Conservation (phyloP, 371 early-diverging fungal species). For the Racocetra persica region DNA sequence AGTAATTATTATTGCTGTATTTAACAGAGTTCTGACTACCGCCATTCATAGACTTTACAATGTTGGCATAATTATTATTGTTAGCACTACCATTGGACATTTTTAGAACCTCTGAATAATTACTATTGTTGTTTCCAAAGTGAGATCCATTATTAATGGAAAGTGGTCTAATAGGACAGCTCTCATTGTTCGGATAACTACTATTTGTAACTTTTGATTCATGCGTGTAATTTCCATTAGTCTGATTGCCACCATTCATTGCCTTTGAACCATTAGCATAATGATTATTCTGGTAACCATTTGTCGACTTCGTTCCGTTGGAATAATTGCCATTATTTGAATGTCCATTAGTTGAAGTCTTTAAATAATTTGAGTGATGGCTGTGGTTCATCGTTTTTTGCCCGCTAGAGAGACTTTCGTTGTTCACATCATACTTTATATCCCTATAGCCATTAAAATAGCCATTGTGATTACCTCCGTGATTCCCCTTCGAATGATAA, state of each 20-base stretch:
- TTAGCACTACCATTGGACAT: too few relatives aligned
- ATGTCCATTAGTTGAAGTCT: too few relatives aligned
- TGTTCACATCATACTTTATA: too few relatives aligned
- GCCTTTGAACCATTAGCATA: not conserved
- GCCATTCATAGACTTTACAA: not conserved
- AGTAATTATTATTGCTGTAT: not conserved
- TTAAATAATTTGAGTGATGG: too few relatives aligned
- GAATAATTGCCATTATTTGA: not conserved
- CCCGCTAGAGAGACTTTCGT: too few relatives aligned
- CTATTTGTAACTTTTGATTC: not conserved
- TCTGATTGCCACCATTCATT: not conserved
- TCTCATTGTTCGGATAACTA: not conserved
- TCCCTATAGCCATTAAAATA: too few relatives aligned
- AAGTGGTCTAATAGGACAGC: not conserved
- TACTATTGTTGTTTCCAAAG: not conserved
- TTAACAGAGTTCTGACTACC: not conserved
- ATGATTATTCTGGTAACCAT: not conserved
- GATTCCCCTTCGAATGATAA: too few relatives aligned
- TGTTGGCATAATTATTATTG: too few relatives aligned
- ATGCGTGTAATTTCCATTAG: too few relatives aligned
- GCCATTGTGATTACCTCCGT: too few relatives aligned
- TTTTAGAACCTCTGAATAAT: not conserved
- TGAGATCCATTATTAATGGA: not conserved
- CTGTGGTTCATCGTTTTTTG: too few relatives aligned
- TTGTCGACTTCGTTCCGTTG: not conserved